Base-by-base conservation (phyloP, 225 moss, liverwort and hornwort genomes). In the Bryum argenteum region DNA sequence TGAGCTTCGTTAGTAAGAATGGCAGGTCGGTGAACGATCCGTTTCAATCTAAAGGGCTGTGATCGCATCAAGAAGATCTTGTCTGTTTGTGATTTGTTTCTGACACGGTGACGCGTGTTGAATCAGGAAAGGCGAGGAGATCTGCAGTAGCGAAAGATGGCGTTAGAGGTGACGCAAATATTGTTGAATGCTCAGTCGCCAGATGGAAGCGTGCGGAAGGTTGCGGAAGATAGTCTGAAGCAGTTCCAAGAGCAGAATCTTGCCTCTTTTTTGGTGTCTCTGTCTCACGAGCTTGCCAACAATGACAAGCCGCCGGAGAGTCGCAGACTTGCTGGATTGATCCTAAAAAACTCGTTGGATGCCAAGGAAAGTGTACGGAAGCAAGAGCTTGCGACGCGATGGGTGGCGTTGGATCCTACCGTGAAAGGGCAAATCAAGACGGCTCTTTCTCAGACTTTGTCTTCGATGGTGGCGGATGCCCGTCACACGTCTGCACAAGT, bases 171-270 rank as follows among this genome's bases (percentile, higher is more conserved):
- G 72, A 86, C 86, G 65, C 86, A 86, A 58, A 83, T 83, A 71
- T 78, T 86, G 13, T 45, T 86, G 63, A 86, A 86, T 69, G 86
- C 86, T 2, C 86, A 86, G 83, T 83, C 80, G 18, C 80, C 86
- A 1, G 86, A 86, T 83, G 86, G 86, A 10, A 80, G 80, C 16
- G 71, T 80, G 9, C 83, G 86, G 44, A 86, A 83, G 83, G 15
- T 62, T 52, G 86, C 86, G 0, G 86, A 86, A 47, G 86, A 86
- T 11, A 86, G 41, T 57, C 69, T 86, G 19, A 83, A 80, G 75
- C 83, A 83, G 79, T 86, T 86, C 17, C 86, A 86, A 66, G 86
- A 86, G 72, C 86, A 86, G 67, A 86, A 83, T 75, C 86, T 80
- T 19, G 39, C 86, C 3, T 67, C 86, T 33, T 87, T 83, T 78